Percentiles rank a stretch among this genome's conserved stretches.
These are phyloP conservation scores for Penicillium sp. DNA, from an alignment of 2,329 filamentous ascomycete species.

Conservation along the genomic window DNA sequence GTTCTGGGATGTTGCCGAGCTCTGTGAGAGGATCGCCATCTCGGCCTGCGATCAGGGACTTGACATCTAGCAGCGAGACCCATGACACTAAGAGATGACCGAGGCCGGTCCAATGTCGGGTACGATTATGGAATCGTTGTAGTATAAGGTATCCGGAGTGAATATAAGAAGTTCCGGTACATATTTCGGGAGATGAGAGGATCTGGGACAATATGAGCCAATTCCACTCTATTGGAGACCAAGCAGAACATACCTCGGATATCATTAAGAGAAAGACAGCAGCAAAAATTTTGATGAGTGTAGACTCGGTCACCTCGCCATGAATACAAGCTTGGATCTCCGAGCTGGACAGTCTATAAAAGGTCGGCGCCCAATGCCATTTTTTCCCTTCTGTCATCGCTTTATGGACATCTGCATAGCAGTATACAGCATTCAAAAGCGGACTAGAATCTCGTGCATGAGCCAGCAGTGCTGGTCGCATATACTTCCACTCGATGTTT, in stretches of 20 bases:
- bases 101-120: conserved; percentile 23
- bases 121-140: conserved; percentile 24
- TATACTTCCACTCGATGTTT: conserved; percentile 28
- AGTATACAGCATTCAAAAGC: conserved; percentile 27
- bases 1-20: conserved; percentile 19
- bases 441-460: conserved; percentile 21
- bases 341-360: conserved; percentile 26
- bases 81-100: conserved; percentile 26
- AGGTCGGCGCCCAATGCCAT: conserved; percentile 24
- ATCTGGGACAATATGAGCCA: conserved; percentile 15
- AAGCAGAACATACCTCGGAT: conserved; percentile 24
- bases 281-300: conserved; percentile 22
- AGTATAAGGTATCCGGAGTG: conserved; percentile 26
- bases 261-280: conserved; percentile 30
- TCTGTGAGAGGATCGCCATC: conserved; percentile 29
- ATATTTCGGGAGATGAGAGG: conserved; percentile 23
- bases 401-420: conserved; percentile 29
- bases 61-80: conserved; percentile 30
- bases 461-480: conserved; percentile 19
- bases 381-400: conserved; percentile 20
- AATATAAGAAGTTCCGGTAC: conserved; percentile 25
- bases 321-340: conserved; percentile 25
- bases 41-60: conserved; percentile 30
- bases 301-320: conserved; percentile 21
- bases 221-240: not conserved